Evolutionary conservation across 108 stramenopile genomes (phyloP), one percentile per base, ranked within the genome.

Genomic region (Fragilaria crotonensis): DNA sequence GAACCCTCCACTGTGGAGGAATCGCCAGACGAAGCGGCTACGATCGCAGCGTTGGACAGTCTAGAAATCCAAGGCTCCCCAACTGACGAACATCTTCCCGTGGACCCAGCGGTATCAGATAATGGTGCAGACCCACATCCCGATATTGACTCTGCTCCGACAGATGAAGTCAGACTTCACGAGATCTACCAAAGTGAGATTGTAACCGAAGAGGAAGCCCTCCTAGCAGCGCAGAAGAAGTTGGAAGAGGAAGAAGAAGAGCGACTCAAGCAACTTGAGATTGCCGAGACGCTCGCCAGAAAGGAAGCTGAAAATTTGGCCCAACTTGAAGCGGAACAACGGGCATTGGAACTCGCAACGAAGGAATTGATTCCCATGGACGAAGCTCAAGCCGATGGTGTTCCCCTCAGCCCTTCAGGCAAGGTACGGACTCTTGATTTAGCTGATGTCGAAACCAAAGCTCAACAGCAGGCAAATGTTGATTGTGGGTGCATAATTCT

Each of bases 121-220:
- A n/a, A n/a, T n/a, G n/a, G 14, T 41, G 36, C 7, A 41, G 36
- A 41, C 14, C 14, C 36, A 7, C 14, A 11, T 41, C 11, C 36
- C 7, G 36, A 41, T 41, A 14, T 41, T 41, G 36, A 41, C 21
- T 22, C 25, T n/a, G 52, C 52, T 20, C 52, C 52, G 21, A 53
- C 52, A 25, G 52, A 53, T 27, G 52, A 25, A 28, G 52, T 26
- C 36, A 14, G 14, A 14, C 14, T 41, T 11, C 36, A 41, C 14
- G 36, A 41, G 14, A 41, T 41, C 36, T 11, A 41, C 14, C 11
- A 41, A 41, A 7, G 14, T 7, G 36, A 41, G 14, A 41, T n/a
- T n/a, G n/a, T n/a, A n/a, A n/a, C n/a, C n/a, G n/a, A n/a, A n/a
- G n/a, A n/a, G n/a, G n/a, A n/a, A n/a, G n/a, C n/a, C n/a, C n/a